Evolutionary conservation across 768 basidiomycete genomes (phyloP).

Genomic region (Suillus clintonianus): DNA sequence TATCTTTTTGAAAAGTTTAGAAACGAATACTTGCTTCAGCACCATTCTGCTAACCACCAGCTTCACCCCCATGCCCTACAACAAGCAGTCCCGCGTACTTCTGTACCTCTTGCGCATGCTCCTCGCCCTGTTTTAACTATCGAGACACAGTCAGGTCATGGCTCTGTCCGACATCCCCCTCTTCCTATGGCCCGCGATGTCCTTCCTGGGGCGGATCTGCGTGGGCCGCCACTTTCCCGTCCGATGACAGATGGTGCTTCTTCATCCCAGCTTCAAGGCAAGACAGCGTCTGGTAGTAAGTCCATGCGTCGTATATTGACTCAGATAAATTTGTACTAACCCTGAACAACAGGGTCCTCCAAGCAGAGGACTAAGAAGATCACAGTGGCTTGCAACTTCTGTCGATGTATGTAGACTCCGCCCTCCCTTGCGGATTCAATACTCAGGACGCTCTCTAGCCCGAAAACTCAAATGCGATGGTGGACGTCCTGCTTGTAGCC

Average conservation of each 20-base stretch:
- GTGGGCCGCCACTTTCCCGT: constrained; percentile 44
- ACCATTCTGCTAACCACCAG: constrained; percentile 47
- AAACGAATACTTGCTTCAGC: constrained; percentile 55
- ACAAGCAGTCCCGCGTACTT: constrained; percentile 34
- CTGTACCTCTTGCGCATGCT: constrained; percentile 35
- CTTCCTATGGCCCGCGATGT: constrained; percentile 50
- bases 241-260: constrained; percentile 36
- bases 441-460: constrained; percentile 45
- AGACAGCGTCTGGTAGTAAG: constrained; percentile 40
- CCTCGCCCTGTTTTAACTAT: constrained; percentile 63
- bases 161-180: constrained; percentile 45
- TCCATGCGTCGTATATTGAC: constrained; percentile 15
- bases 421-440: constrained; percentile 16
- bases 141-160: constrained; percentile 55
- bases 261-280: constrained; percentile 30
- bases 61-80: constrained; percentile 47
- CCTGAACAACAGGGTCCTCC: constrained; percentile 46
- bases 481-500: constrained; percentile 77
- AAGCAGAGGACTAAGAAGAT: constrained; percentile 83
- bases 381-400: constrained; percentile 89
- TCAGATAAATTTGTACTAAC: constrained; percentile 15
- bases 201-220: constrained; percentile 45
- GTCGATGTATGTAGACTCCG: constrained; percentile 65
- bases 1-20: constrained; percentile 82
- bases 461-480: constrained; percentile 90